These are phyloP conservation scores for Malus hybrid DNA, from an alignment of 331 rosid genomes.

Conservation along the genomic window DNA sequence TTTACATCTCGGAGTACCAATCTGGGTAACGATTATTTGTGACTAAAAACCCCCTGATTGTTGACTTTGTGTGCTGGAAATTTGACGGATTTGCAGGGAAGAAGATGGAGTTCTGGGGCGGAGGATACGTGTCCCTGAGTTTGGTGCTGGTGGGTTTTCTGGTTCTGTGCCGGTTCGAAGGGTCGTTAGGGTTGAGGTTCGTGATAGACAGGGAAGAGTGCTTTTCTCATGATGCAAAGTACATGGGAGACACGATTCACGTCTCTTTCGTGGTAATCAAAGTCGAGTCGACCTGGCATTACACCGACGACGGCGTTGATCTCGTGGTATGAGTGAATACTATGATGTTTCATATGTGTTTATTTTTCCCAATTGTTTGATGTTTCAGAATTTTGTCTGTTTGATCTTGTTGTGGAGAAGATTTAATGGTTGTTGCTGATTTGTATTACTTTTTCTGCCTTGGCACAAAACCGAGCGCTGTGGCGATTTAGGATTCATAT, in stretches of 20 bases:
- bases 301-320: conserved; percentile 61
- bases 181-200: conserved; percentile 62
- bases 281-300: conserved; percentile 72
- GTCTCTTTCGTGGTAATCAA: conserved; percentile 83
- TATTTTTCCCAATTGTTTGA: neutral
- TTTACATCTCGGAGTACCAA: neutral
- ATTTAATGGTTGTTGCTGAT: neutral
- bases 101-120: conserved; percentile 14
- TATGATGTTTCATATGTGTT: neutral
- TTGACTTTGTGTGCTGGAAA: neutral
- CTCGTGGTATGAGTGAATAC: conserved; percentile 48
- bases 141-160: conserved; percentile 27
- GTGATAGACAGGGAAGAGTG: conserved; percentile 83
- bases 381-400: neutral
- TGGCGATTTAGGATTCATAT: too few species aligned
- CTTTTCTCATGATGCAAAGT: conserved; percentile 67
- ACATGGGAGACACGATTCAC: conserved; percentile 81
- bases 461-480: neutral
- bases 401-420: neutral
- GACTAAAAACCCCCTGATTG: neutral
- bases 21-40: neutral
- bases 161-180: conserved; percentile 27
- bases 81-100: neutral
- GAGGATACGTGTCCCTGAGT: conserved; percentile 12
- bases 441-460: neutral